Base-by-base conservation (phyloP, 352 stramenopile species). In the Pilasporangium apinafurcum region DNA sequence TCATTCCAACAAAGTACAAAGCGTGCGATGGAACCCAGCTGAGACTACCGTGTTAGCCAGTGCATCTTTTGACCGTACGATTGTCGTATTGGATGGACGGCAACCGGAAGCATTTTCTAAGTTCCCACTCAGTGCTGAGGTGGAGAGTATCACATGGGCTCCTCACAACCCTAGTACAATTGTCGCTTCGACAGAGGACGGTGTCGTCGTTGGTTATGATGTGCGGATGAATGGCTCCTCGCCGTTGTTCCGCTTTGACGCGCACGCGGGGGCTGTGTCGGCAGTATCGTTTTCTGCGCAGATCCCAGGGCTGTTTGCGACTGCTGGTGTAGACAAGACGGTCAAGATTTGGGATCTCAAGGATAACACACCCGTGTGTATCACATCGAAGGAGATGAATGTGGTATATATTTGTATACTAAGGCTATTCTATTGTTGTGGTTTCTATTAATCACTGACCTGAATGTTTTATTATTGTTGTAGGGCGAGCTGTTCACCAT, bases 1-100 rank as follows among this genome's bases (percentile, higher is more conserved):
- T 72, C 97, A 99, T 70, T 89, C 60, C n/a, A 94, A 96, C 72
- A 99, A 99, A 71, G 96, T 99, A 30, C 94, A 98, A 65, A 92
- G 79, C 27, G 86, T 99, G 41, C 66, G 83, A 38, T 99, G 95
- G 93, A 97, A 99, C 80, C 95, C 95, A 5, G 68, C 72, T 2
- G 96, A 99, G 66, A 95, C 90, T 5, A 98, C 92, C 12, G 77
- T 99, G n/a, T 72, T 99, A 3, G 94, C 92, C 0, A 97, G 87
- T 20, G 96, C 91, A 4, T 91, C 85, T 13, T 99, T 98, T 54
- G 97, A 99, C 74, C 76, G 86, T 24, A 92, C 73, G 37, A 63
- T 98, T 20, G 83, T 96, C 12, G 82, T 99, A 31, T 71, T 98
- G 17, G 95, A 98, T 68, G 93, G 86, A 47, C 77, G 96, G 67